Conservation (phyloP, 75 land plant genomes). For the Larix kaempferi region DNA sequence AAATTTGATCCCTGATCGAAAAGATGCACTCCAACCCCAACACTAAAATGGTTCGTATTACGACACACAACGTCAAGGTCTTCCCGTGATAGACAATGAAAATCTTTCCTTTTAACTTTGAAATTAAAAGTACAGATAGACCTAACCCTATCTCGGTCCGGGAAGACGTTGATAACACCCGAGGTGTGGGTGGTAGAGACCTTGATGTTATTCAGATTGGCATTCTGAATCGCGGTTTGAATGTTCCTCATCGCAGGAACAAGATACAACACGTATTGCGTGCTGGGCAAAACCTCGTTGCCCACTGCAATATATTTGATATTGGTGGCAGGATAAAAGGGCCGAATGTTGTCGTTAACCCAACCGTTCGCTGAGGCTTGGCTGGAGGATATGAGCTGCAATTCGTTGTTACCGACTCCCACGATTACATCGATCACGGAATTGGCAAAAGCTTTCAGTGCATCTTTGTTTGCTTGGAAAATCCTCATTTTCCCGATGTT, state of each 20-base stretch:
- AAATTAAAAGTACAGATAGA: too few species aligned
- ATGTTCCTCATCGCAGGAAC: slow-evolving; percentile 34
- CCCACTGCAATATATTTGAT: slow-evolving; percentile 40
- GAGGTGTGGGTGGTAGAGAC: slow-evolving; percentile 45
- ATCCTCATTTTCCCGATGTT: slow-evolving; percentile 15
- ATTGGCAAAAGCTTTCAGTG: slow-evolving; percentile 22
- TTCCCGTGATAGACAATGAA: too few species aligned
- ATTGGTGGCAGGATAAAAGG: slow-evolving; percentile 6
- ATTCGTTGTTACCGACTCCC: slow-evolving; percentile 12
- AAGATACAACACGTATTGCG: neutral
- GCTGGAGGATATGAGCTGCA: slow-evolving; percentile 10
- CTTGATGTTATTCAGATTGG: slow-evolving; percentile 37
- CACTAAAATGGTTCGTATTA: too few species aligned
- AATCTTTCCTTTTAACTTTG: too few species aligned
- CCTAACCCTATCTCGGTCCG: neutral
- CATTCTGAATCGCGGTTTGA: slow-evolving; percentile 21
- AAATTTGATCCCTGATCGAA: too few species aligned
- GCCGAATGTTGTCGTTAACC: slow-evolving; percentile 12
- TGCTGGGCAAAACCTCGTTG: slow-evolving; percentile 22
- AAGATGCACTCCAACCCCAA: too few species aligned
- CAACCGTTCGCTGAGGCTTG: slow-evolving; percentile 12
- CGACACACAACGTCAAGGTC: too few species aligned
- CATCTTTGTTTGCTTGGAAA: slow-evolving; percentile 12
- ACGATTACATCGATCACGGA: slow-evolving; percentile 17
- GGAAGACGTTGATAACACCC: slow-evolving; percentile 33